Conservation (phyloP, 345 rosid genomes). For the Acer negundo region DNA sequence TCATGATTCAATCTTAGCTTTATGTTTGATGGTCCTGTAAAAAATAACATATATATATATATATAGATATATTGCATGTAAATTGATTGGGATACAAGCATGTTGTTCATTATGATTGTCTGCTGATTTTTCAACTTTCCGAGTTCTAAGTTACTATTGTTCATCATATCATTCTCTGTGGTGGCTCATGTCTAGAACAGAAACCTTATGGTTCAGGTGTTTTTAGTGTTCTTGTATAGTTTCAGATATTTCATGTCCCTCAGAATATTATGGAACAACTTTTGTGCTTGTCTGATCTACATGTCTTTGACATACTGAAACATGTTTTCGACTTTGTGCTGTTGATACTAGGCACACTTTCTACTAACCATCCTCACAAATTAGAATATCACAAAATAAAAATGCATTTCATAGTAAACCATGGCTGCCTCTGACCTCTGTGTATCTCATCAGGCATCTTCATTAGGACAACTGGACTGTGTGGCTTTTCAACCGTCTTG, state of each 20-base stretch:
- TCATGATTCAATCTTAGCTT: neutral
- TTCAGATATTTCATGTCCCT: neutral
- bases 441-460: slow-evolving; percentile 43
- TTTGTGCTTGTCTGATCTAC: neutral
- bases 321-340: neutral
- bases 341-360: neutral
- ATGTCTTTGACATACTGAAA: neutral
- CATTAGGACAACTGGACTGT: slow-evolving; percentile 51
- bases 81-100: neutral
- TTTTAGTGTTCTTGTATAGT: neutral
- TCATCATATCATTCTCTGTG: too few relatives aligned
- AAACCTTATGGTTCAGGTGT: neutral
- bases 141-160: neutral
- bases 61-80: neutral
- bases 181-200: neutral
- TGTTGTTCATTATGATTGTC: neutral
- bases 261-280: neutral
- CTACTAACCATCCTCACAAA: neutral
- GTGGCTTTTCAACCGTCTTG: slow-evolving; percentile 38
- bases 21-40: neutral
- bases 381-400: neutral
- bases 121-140: neutral
- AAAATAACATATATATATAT: too few relatives aligned
- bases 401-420: neutral
- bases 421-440: slow-evolving; percentile 12